Base-by-base conservation (phyloP, 1,139 yeast species). In the Geotrichum fermentans region DNA sequence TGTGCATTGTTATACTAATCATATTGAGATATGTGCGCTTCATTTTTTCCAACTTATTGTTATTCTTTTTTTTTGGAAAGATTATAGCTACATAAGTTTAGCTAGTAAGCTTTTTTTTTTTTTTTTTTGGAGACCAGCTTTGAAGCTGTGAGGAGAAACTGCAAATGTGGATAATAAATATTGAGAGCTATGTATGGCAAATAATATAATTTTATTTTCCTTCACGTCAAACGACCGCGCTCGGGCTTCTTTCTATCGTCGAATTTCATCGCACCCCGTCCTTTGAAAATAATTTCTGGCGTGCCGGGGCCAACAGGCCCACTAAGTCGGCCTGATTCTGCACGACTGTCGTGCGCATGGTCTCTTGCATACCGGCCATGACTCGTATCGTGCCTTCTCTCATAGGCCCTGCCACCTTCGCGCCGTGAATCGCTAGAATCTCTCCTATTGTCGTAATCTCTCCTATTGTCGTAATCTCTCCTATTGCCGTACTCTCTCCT, bases 181-280 rank as follows among this genome's bases (percentile, higher is more conserved):
- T n/a, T n/a, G n/a, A n/a, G n/a, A n/a, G n/a, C n/a, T n/a, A n/a
- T n/a, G n/a, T n/a, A n/a, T n/a, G n/a, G n/a, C n/a, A n/a, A n/a
- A n/a, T n/a, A n/a, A 32, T 13, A 32, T n/a, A n/a, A 13, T 14
- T n/a, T 6, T 3, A 21, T 14, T 11, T 13, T 4, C 4, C 7
- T 18, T 10, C 2, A 10, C 10, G 13, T 17, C 14, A 35, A 16
- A n/a, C 42, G 42, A 22, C 42, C 42, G 13, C 8, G 42, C 34
- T 39, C 42, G 16, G 5, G 28, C 22, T 33, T 20, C 30, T 47
- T 40, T 28, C 41, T 45, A 6, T 66, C 62, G 50, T 59, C 50
- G 44, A 44, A 61, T 38, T 57, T 58, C 64, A 61, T 62, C 0
- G 55, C 51, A 8, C 66, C 66, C n/a, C 66, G 55, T 2, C 66